Percentiles rank a stretch among this genome's conserved stretches.
Evolutionary conservation across 441 rosid genomes (phyloP).

Genomic region (Euphorbia schlechtendalii): DNA sequence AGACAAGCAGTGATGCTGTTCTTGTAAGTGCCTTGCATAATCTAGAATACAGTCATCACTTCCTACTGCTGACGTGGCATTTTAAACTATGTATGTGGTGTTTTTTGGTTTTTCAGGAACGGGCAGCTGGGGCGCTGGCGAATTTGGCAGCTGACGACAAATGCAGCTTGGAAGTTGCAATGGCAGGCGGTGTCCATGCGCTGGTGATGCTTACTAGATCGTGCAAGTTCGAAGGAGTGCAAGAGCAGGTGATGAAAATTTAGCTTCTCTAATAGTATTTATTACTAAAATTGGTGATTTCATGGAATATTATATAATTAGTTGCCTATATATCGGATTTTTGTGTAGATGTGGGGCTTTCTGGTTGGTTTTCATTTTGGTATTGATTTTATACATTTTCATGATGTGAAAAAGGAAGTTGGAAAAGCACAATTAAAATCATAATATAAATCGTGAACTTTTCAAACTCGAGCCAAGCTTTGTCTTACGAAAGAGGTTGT

Average conservation of each 20-base stretch:
- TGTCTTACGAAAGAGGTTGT: not conserved
- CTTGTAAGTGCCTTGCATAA: conserved; percentile 32
- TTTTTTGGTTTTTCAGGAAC: conserved; percentile 32
- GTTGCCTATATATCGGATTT: not conserved
- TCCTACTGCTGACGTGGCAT: not conserved
- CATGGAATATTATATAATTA: not conserved
- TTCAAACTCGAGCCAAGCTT: not conserved
- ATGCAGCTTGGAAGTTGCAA: conserved; percentile 39
- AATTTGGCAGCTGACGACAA: conserved; percentile 53
- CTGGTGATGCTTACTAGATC: conserved; percentile 39
- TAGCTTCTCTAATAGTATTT: not conserved
- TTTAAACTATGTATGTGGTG: conserved; percentile 3
- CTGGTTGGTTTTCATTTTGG: not conserved
- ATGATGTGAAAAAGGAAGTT: not conserved
- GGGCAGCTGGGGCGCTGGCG: conserved; percentile 56
- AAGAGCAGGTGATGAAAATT: conserved; percentile 39
- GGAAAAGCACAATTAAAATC: not conserved
- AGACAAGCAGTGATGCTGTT: conserved; percentile 76
- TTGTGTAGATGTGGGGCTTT: not conserved
- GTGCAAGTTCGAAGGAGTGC: conserved; percentile 45
- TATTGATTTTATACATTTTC: not conserved
- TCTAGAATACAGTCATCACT: not conserved
- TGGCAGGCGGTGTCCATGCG: conserved; percentile 40
- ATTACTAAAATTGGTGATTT: not conserved
- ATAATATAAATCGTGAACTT: not conserved